Base-by-base conservation (phyloP, 169 alveolate genomes). In the Hepatocystis sp. region DNA sequence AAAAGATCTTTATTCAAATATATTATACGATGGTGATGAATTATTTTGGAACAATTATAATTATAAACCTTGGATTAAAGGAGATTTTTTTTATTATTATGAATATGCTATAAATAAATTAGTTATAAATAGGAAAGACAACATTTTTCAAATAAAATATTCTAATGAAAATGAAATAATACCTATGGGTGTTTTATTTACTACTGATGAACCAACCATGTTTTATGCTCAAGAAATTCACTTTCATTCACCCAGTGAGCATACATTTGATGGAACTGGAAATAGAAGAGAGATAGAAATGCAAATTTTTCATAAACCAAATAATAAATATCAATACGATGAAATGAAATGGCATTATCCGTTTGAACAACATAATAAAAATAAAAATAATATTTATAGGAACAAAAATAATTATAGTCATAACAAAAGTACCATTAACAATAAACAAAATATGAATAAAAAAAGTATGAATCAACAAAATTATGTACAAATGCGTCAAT, bases 191-290 rank as follows among this genome's bases (percentile, higher is more conserved):
- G 93, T 95, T 0, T 55, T 92, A 76, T 91, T 93, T 52, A 90
- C 96, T 5, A 93, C 97, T n/a, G 97, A 94, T 65, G 84, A 91
- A 0, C 93, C 95, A 4, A 85, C 92, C 27, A 68, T 93, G 86
- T 93, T 90, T 61, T 58, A 78, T 34, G 96, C 97, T 11, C 86
- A 93, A 7, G 95, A 93, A 66, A 91, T 94, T 32, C 81, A 91
- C 71, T 94, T 94, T 23, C 97, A 94, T 63, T 91, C 95, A 2
- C 97, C 97, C 1, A 93, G 96, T 28, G 97, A 94, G 61, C 96
- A 94, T 65, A 94, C 97, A 34, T 94, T 94, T 85, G 95, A 94
- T 19, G 95, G 96, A 3, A 90, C 94, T 32, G 96, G 94, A 8
- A 94, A 93, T 66, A 84, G 97, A 28, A 66, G 97, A 32, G 95